phyloP scores from a whole-genome alignment of 139 green algal genomes.

The Spirogloea muscicola region DNA sequence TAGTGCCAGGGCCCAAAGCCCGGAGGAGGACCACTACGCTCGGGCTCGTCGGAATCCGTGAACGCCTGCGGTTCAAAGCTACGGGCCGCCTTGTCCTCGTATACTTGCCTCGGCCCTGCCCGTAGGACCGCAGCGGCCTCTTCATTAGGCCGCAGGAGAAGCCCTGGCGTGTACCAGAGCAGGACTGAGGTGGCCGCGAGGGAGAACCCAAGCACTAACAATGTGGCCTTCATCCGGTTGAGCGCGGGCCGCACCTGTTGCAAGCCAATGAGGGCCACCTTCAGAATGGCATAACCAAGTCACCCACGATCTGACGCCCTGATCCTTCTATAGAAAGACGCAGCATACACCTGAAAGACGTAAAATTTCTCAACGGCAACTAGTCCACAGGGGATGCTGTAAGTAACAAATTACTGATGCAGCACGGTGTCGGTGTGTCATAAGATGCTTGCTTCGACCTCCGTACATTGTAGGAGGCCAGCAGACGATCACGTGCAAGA shows the following conservation, averaged over 20 bases:
- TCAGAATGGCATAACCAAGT: background rate
- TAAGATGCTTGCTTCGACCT: background rate
- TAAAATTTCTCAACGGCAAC: background rate
- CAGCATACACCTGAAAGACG: background rate
- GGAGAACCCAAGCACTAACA: slow-evolving; percentile 49
- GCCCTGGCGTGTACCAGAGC: slow-evolving; percentile 3
- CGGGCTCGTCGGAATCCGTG: too few relatives aligned
- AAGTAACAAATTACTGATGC: background rate
- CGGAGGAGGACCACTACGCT: too few relatives aligned
- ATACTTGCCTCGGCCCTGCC: background rate
- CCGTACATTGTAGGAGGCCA: slow-evolving; percentile 62
- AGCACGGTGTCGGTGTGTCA: background rate
- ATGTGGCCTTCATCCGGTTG: slow-evolving; percentile 53
- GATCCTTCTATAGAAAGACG: background rate
- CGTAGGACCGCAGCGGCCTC: background rate
- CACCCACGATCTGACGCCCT: background rate
- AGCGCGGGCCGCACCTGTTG: slow-evolving; percentile 51
- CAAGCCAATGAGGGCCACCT: background rate
- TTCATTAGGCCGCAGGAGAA: background rate
- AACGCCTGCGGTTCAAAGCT: slow-evolving; percentile 9
- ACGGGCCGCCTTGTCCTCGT: background rate
- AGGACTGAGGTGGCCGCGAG: slow-evolving; percentile 13
- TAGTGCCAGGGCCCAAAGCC: too few relatives aligned
- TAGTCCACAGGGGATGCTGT: background rate
- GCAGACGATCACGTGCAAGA: slow-evolving; percentile 73